Evolutionary conservation across 2,329 filamentous ascomycete species (phyloP).

Genomic region (Colletotrichum phormii): DNA sequence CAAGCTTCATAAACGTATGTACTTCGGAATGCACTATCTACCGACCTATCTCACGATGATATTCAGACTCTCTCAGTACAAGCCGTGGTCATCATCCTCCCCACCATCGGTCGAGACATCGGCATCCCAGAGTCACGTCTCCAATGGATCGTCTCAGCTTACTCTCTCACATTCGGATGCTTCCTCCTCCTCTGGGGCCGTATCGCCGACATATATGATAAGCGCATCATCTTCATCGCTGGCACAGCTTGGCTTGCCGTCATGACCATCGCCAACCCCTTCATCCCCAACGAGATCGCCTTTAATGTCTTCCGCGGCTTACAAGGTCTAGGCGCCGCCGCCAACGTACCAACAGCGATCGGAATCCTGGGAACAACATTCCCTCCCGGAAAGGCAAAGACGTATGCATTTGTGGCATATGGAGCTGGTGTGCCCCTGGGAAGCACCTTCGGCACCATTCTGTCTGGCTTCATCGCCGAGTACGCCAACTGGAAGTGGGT

Average conservation of each 20-base stretch:
- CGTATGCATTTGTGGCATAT: constrained; percentile 76
- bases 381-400: constrained; percentile 75
- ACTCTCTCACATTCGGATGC: constrained; percentile 74
- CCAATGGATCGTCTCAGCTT: constrained; percentile 76
- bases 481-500: constrained; percentile 76
- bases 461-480: constrained; percentile 72
- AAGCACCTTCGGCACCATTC: constrained; percentile 72
- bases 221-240: constrained; percentile 72
- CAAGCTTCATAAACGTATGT: constrained; percentile 66
- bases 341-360: constrained; percentile 77
- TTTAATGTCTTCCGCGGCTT: constrained; percentile 76
- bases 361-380: constrained; percentile 78
- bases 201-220: constrained; percentile 75
- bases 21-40: too few species aligned
- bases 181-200: constrained; percentile 76
- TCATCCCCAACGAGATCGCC: constrained; percentile 73
- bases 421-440: constrained; percentile 74
- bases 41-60: not conserved
- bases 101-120: constrained; percentile 68
- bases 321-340: constrained; percentile 75
- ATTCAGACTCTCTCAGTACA: constrained; percentile 67
- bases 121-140: constrained; percentile 67
- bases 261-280: constrained; percentile 70
- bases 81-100: constrained; percentile 71
- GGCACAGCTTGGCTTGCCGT: constrained; percentile 73